Conservation (phyloP, 129 eudicot species). For the Pittosporum tobira region DNA sequence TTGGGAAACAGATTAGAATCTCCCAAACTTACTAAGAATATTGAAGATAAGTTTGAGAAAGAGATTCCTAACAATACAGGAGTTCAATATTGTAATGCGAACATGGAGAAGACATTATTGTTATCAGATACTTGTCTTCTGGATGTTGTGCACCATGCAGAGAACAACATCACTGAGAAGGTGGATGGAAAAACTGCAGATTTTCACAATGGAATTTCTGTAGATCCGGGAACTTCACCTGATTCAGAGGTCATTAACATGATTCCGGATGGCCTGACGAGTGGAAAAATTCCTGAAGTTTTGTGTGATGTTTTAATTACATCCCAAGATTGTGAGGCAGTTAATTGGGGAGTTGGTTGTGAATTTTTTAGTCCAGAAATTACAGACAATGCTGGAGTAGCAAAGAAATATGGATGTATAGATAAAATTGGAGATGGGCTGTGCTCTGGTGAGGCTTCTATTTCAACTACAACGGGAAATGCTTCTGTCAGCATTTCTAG, state of each 20-base stretch:
- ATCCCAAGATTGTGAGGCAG: too few relatives aligned
- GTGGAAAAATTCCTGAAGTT: slow-evolving; percentile 32
- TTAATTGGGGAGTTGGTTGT: too few relatives aligned
- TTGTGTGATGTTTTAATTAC: slow-evolving; percentile 22
- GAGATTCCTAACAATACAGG: too few relatives aligned
- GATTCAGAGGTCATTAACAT: slow-evolving; percentile 86
- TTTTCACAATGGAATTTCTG: slow-evolving; percentile 10
- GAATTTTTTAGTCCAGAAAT: too few relatives aligned
- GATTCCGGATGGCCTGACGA: slow-evolving; percentile 38
- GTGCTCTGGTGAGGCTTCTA: too few relatives aligned
- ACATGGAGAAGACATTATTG: too few relatives aligned
- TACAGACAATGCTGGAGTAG: too few relatives aligned
- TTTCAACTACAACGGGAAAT: slow-evolving; percentile 15
- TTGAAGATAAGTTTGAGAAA: slow-evolving; percentile 18
- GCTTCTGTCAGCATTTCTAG: slow-evolving; percentile 25
- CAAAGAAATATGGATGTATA: too few relatives aligned
- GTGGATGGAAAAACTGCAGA: slow-evolving; percentile 2
- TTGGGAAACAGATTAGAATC: slow-evolving; percentile 18
- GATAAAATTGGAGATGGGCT: too few relatives aligned
- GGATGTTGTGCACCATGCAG: too few relatives aligned
- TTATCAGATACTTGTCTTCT: too few relatives aligned
- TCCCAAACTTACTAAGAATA: slow-evolving; percentile 14
- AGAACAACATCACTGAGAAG: slow-evolving; percentile 15
- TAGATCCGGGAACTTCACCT: slow-evolving; percentile 84
- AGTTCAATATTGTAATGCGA: too few relatives aligned